These are phyloP conservation scores for Capronia epimyces DNA, from an alignment of 2,329 filamentous ascomycete species.

Conservation along the genomic window DNA sequence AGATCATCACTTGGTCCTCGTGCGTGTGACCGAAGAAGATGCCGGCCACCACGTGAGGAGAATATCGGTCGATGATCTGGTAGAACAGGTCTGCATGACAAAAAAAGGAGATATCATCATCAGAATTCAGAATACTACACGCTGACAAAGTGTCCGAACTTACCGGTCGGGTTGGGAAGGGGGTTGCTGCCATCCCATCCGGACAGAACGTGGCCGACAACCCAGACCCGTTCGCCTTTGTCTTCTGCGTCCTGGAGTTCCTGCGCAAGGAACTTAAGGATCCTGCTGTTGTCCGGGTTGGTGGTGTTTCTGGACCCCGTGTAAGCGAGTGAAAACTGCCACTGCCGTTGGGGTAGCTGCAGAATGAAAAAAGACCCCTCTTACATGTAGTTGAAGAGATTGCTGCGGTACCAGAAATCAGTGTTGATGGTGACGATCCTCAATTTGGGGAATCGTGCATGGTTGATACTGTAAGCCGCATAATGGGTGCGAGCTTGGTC, in stretches of 20 bases:
- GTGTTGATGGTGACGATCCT: constrained; percentile 51
- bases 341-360: constrained; percentile 36
- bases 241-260: constrained; percentile 52
- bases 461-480: constrained; percentile 50
- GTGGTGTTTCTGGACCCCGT: constrained; percentile 46
- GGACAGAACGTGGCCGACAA: constrained; percentile 50
- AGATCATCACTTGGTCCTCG: constrained; percentile 52
- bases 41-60: constrained; percentile 51
- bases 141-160: no score
- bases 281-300: constrained; percentile 47
- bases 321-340: constrained; percentile 34
- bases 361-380: not conserved
- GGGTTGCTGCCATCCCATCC: constrained; percentile 55
- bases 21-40: constrained; percentile 54
- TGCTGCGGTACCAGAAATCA: constrained; percentile 45
- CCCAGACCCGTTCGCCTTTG: constrained; percentile 50
- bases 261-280: constrained; percentile 46
- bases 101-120: no score
- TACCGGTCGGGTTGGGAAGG: constrained; percentile 49
- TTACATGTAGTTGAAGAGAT: constrained; percentile 40
- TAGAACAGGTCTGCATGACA: constrained; percentile 45
- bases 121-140: no score
- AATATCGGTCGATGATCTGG: constrained; percentile 46
- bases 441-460: constrained; percentile 46
- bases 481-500: constrained; percentile 50